Base-by-base conservation (phyloP, 2,329 filamentous ascomycete species). In the Fusarium sp. region DNA sequence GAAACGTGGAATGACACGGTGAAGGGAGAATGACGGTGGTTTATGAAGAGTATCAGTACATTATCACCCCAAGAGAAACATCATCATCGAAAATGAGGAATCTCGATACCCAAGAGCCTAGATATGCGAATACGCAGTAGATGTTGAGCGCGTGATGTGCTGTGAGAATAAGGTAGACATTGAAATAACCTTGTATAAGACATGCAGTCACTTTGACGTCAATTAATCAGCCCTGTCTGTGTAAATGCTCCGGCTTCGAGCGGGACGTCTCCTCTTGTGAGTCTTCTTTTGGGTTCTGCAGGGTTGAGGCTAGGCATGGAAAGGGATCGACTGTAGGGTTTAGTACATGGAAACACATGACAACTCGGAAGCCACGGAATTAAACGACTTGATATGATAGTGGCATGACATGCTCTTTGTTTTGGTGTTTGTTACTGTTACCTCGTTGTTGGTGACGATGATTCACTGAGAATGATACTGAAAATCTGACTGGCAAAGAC, bases 151-250 rank as follows among this genome's bases (percentile, higher is more conserved):
- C 31, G n/a, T 55, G 38, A 45, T 56, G 36, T 44, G n/a, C 31
- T 56, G 28, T 56, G 17, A 41, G 52, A 56, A 56, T 64, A 69
- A 35, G 51, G 35, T 55, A 55, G 24, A 35, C 10, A 28, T 66
- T 59, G 44, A 64, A 60, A 65, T 49, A 65, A 63, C 70, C 26
- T 65, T 24, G 51, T 58, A 28, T 36, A 7, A 6, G 24, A 20
- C 24, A 72, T 75, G 66, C 47, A 69, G 63, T 75, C 74, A 76
- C 69, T 63, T 73, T 77, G 72, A 76, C 74, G 74, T 77, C 74
- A 77, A 72, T 28, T 17, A 36, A n/a, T 44, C 35, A 38, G 31
- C 42, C 38, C 55, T 48, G 51, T 26, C 44, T 22, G 39, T 39
- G 12, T 49, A 35, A 36, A 68, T 52, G 39, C 54, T 68, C 54